Conservation (phyloP, 768 basidiomycete species). For the Dacryopinax spathularia region DNA sequence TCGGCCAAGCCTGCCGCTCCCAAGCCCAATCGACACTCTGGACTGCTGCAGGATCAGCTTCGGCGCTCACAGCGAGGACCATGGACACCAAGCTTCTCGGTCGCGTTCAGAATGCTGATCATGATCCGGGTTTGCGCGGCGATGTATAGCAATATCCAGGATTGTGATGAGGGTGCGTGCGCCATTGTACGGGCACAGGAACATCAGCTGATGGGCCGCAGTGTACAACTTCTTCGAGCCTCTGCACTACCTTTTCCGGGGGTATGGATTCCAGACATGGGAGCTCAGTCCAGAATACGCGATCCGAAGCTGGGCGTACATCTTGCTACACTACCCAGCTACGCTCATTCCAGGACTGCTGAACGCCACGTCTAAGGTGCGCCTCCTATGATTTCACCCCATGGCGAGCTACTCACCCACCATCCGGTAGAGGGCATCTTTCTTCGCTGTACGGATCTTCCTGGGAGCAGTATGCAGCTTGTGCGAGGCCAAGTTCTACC, state of each 20-base stretch:
- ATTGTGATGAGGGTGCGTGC: slow-evolving; percentile 85
- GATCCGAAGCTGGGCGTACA: slow-evolving; percentile 92
- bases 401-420: slow-evolving; percentile 9
- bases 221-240: slow-evolving; percentile 99
- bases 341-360: slow-evolving; percentile 40
- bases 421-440: slow-evolving; percentile 52
- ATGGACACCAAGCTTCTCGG: slow-evolving; percentile 72
- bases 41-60: slow-evolving; percentile 67
- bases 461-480: slow-evolving; percentile 58
- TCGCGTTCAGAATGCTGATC: slow-evolving; percentile 71
- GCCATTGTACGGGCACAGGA: background rate
- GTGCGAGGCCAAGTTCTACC: slow-evolving; percentile 72
- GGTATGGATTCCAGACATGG: slow-evolving; percentile 95
- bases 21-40: slow-evolving; percentile 33
- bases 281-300: slow-evolving; percentile 82
- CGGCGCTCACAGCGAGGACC: slow-evolving; percentile 66
- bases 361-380: slow-evolving; percentile 59
- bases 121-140: slow-evolving; percentile 68
- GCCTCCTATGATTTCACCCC: slow-evolving; percentile 12
- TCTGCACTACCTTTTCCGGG: slow-evolving; percentile 74
- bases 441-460: slow-evolving; percentile 76
- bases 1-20: background rate
- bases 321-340: slow-evolving; percentile 62
- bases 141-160: slow-evolving; percentile 90
- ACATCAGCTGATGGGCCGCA: slow-evolving; percentile 21